These are phyloP conservation scores for Phytophthora citricola DNA, from an alignment of 352 stramenopile genomes.

Conservation along the genomic window DNA sequence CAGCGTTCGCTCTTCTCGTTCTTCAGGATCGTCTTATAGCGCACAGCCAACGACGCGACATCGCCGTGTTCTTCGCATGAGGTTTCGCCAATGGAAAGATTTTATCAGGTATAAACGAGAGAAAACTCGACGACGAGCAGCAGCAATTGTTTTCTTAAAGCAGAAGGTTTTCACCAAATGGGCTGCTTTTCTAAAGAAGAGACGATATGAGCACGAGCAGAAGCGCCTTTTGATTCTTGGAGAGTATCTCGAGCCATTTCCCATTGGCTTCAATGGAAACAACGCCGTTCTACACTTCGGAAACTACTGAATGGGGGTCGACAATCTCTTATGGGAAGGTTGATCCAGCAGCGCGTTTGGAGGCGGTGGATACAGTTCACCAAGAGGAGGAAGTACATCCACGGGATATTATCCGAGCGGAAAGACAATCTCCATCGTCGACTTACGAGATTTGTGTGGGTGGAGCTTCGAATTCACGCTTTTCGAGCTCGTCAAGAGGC, in stretches of 20 bases:
- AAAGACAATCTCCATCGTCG: neutral
- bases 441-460: slow-evolving; percentile 21
- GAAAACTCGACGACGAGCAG: slow-evolving; percentile 13
- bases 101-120: slow-evolving; percentile 29
- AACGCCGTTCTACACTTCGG: slow-evolving; percentile 4
- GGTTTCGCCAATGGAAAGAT: slow-evolving; percentile 42
- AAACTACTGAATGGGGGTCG: slow-evolving; percentile 11
- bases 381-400: slow-evolving; percentile 16
- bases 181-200: slow-evolving; percentile 8
- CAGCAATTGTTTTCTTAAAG: slow-evolving; percentile 28
- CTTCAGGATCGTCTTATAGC: neutral
- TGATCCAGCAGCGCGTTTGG: slow-evolving; percentile 40
- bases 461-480: slow-evolving; percentile 22
- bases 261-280: slow-evolving; percentile 7
- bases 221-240: slow-evolving; percentile 24
- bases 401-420: neutral
- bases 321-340: slow-evolving; percentile 31
- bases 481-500: slow-evolving; percentile 24
- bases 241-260: slow-evolving; percentile 23
- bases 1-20: slow-evolving; percentile 6
- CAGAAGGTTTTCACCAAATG: slow-evolving; percentile 29
- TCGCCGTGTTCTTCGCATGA: slow-evolving; percentile 15
- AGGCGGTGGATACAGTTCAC: slow-evolving; percentile 34
- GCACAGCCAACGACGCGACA: neutral
- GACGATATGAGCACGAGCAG: slow-evolving; percentile 25